Evolutionary conservation across 495 filamentous ascomycete genomes (phyloP).

Genomic region (Peziza echinospora): DNA sequence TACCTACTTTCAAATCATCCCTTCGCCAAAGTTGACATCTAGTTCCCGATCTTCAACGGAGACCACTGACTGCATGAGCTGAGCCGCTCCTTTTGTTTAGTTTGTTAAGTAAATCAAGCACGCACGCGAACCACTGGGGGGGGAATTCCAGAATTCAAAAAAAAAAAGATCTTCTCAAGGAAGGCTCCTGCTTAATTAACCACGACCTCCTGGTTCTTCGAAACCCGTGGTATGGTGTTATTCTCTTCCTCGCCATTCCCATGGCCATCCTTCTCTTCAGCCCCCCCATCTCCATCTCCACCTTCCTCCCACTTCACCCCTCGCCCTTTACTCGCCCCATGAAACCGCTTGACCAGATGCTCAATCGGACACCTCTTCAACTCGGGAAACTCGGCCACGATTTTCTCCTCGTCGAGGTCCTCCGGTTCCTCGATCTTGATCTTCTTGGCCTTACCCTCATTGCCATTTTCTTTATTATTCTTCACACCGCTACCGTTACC

Average conservation of each 20-base stretch:
- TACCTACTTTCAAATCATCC: too few relatives aligned
- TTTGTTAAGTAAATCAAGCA: slow-evolving; percentile 9
- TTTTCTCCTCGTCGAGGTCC: too few relatives aligned
- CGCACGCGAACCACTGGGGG: not conserved
- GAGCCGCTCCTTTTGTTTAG: too few relatives aligned
- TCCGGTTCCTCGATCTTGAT: too few relatives aligned
- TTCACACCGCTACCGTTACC: too few relatives aligned
- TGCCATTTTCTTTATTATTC: not conserved
- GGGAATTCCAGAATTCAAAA: too few relatives aligned
- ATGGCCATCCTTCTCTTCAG: slow-evolving; percentile 11
- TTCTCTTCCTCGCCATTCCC: slow-evolving; percentile 6
- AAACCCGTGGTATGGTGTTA: not conserved
- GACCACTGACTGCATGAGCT: too few relatives aligned
- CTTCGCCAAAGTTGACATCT: too few relatives aligned
- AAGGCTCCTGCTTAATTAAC: too few relatives aligned
- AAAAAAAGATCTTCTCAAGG: too few relatives aligned
- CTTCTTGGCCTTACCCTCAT: not conserved
- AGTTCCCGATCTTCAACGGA: too few relatives aligned
- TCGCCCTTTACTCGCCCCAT: not conserved
- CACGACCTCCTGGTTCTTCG: not conserved
- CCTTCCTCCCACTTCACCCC: not conserved
- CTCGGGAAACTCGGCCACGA: not conserved
- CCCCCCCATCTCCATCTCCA: slow-evolving; percentile 11
- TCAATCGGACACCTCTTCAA: not conserved
- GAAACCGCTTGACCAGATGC: not conserved